Percentiles rank a stretch among this genome's conserved stretches.
Conservation (phyloP, 148 eudicot genomes). For the Chenopodium suecicum region DNA sequence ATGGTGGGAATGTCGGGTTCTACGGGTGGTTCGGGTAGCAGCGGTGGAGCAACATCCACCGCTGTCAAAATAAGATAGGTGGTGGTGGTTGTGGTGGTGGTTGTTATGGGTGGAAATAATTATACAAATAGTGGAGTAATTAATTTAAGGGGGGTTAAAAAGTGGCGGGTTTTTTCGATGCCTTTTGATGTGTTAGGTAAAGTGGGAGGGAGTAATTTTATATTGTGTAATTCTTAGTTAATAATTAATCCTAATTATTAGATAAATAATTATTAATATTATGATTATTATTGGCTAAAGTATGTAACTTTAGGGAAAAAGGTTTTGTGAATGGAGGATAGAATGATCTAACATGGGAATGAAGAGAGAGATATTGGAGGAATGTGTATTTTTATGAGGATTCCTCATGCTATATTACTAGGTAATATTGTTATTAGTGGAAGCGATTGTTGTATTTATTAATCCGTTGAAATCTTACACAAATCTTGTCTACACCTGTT, state of each 20-base stretch:
- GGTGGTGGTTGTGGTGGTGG: neutral
- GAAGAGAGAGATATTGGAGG: neutral
- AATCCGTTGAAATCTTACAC: neutral
- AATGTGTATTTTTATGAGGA: constrained; percentile 12
- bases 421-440: neutral
- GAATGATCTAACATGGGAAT: neutral
- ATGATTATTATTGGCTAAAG: neutral
- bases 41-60: neutral
- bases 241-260: neutral
- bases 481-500: neutral
- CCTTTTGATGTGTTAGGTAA: neutral
- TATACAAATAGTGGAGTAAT: neutral
- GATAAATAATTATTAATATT: too few species aligned
- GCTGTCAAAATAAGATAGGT: neutral
- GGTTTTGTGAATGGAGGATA: neutral
- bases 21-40: neutral
- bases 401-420: constrained; percentile 6
- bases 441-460: neutral
- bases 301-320: neutral
- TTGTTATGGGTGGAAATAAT: neutral
- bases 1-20: neutral
- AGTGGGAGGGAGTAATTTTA: neutral
- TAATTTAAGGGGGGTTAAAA: neutral
- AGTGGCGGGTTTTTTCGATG: neutral
- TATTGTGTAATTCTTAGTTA: neutral